Evolutionary conservation across 768 basidiomycete genomes (phyloP).

Genomic region (Psilocybe cubensis): DNA sequence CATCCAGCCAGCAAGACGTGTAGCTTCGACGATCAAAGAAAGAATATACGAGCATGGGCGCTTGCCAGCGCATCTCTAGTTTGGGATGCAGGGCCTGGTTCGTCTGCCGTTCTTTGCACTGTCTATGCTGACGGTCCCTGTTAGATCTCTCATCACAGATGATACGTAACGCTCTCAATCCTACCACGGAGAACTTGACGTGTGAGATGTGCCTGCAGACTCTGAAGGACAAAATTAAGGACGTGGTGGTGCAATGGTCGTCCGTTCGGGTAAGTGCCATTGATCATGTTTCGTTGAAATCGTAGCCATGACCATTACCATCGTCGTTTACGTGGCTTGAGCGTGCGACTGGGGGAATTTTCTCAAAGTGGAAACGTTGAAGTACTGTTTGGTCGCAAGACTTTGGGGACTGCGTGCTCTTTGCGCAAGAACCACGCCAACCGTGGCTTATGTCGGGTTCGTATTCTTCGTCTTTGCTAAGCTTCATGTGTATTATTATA

Average conservation of each 20-base stretch:
- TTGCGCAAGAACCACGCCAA: too few species aligned
- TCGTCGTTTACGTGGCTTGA: neutral
- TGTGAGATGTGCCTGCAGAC: constrained; percentile 48
- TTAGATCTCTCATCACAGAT: constrained; percentile 51
- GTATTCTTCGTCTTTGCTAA: too few species aligned
- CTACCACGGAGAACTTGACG: constrained; percentile 48
- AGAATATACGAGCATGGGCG: constrained; percentile 31
- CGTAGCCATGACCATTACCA: neutral
- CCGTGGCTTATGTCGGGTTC: too few species aligned
- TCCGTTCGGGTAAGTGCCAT: constrained; percentile 48
- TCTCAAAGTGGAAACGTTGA: too few species aligned
- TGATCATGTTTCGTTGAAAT: neutral
- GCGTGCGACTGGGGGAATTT: too few species aligned
- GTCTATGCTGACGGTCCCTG: constrained; percentile 27
- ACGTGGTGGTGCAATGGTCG: constrained; percentile 55
- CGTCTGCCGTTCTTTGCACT: constrained; percentile 35
- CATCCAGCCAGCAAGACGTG: constrained; percentile 26
- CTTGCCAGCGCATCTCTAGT: constrained; percentile 27
- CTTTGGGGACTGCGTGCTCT: too few species aligned
- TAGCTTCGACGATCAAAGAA: constrained; percentile 26
- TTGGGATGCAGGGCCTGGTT: constrained; percentile 31
- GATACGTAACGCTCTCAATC: constrained; percentile 51
- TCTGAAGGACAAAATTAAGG: constrained; percentile 47
- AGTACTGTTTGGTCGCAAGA: too few species aligned
- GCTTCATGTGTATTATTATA: neutral